Evolutionary conservation across 2,329 filamentous ascomycete genomes (phyloP), one percentile per base, ranked within the genome.

Genomic region (Trichophaea hybrida): DNA sequence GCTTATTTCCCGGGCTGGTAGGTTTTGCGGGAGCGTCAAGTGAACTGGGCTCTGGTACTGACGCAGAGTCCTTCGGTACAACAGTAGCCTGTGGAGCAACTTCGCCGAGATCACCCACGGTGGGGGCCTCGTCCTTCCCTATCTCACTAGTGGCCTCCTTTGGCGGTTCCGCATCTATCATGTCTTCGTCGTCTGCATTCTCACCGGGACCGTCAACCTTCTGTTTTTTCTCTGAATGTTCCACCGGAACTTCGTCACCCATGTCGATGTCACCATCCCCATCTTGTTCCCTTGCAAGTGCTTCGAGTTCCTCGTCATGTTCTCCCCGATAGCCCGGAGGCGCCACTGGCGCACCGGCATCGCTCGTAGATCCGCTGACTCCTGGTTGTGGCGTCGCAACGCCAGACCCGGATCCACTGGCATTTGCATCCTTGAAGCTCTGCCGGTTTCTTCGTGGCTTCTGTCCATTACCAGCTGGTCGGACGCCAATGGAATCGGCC

Each of bases 371-470:
- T 53, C 56, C 52, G 52, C 63, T 63, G 35, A 58, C 58, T 15
- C 52, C 58, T 12, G 54, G 61, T 15, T 58, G 55, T 24, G 64
- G 63, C 5, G 62, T 65, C n/a, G 59, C 61, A 34, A 63, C 59
- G 2, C 60, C 65, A 4, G 60, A 61, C n/a, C 57, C 65, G 6
- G 66, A 63, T 5, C 61, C 65, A 10, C 64, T 64, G 12, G 59
- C 62, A 34, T 43, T 57, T 10, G 54, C 55, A 10, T 65, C 65
- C 57, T 65, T 65, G 46, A 59, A 65, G 8, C 54, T 60, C 2
- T 57, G n/a, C 34, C 62, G 61, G 24, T 67, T 67, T 15, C 66
- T 60, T 33, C 62, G 52, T n/a, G 63, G 50, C 53, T 64, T 65
- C 32, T 59, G 61, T 13, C 62, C 48, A 38, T 58, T 56, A 31